Conservation (phyloP, 1,284 basidiomycete genomes). For the Cystobasidium pallidum region DNA sequence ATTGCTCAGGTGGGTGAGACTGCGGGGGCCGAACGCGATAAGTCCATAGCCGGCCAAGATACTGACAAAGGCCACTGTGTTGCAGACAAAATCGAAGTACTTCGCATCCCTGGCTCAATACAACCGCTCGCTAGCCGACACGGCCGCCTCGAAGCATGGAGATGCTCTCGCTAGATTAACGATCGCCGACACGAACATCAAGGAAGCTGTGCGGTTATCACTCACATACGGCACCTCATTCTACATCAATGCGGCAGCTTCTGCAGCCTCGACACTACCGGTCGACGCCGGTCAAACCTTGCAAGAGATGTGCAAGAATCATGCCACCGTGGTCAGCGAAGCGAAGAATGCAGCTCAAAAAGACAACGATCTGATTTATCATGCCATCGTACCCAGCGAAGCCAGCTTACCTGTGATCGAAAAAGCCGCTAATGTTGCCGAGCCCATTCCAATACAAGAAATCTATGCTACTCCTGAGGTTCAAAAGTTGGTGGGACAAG, state of each 20-base stretch:
- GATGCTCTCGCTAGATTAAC: constrained; percentile 80
- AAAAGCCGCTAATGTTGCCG: constrained; percentile 70
- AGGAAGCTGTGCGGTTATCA: constrained; percentile 77
- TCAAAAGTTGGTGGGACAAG: constrained; percentile 90
- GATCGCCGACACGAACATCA: constrained; percentile 77
- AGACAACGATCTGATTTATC: constrained; percentile 98
- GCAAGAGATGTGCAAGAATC: constrained; percentile 79
- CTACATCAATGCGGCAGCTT: constrained; percentile 60
- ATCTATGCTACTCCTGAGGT: constrained; percentile 89
- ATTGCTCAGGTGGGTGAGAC: constrained; percentile 69
- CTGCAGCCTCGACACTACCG: constrained; percentile 73
- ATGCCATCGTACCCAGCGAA: constrained; percentile 82
- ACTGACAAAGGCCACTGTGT: background rate
- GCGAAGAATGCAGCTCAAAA: constrained; percentile 74
- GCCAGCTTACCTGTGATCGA: constrained; percentile 81
- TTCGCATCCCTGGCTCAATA: constrained; percentile 86
- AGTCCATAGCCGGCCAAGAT: background rate
- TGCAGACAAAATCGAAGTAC: constrained; percentile 84
- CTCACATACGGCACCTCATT: constrained; percentile 74
- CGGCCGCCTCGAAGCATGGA: constrained; percentile 77
- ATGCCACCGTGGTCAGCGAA: constrained; percentile 75
- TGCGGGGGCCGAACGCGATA: background rate
- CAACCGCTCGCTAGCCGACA: constrained; percentile 80
- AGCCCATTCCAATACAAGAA: constrained; percentile 87
- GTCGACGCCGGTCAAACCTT: constrained; percentile 79